A percentile compares a stretch with the other conserved stretches of the same genome.
Evolutionary conservation across 371 early-diverging fungal genomes (phyloP).

Genomic region (Mortierella sp.): DNA sequence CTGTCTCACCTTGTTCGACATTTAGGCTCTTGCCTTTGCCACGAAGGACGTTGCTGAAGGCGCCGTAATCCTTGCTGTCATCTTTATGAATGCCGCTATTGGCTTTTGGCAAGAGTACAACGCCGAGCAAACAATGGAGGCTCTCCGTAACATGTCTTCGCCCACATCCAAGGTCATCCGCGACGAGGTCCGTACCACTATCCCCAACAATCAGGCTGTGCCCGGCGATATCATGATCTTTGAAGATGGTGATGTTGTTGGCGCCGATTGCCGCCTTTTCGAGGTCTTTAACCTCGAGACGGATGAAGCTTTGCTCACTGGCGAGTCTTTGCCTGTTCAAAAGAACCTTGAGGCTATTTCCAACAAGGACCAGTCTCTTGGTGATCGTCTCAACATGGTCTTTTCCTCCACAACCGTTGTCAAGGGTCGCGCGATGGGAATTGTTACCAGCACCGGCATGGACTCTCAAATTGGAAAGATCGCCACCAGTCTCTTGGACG

Average conservation of each 20-base stretch:
- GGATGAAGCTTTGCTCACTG: constrained; percentile 87
- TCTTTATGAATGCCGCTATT: constrained; percentile 80
- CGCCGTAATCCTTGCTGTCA: constrained; percentile 76
- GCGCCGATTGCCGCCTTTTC: constrained; percentile 88
- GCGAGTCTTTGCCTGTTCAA: constrained; percentile 81
- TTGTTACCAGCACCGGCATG: constrained; percentile 86
- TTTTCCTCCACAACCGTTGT: constrained; percentile 79
- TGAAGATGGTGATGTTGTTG: constrained; percentile 89
- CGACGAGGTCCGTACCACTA: constrained; percentile 69
- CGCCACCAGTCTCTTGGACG: constrained; percentile 81
- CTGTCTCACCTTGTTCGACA: neutral
- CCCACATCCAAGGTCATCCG: constrained; percentile 84
- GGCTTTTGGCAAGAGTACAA: constrained; percentile 91
- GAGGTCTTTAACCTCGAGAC: constrained; percentile 83
- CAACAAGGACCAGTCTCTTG: constrained; percentile 60
- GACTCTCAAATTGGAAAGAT: constrained; percentile 93
- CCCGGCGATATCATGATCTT: constrained; percentile 90
- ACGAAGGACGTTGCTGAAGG: constrained; percentile 72
- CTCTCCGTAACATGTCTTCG: constrained; percentile 81
- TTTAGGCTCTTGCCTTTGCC: constrained; percentile 61
- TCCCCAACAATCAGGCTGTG: constrained; percentile 80
- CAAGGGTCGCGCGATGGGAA: constrained; percentile 76
- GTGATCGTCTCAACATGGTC: constrained; percentile 79
- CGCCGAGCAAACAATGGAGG: constrained; percentile 90
- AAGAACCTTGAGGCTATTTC: constrained; percentile 62